Percentiles rank a stretch among this genome's conserved stretches.
These are phyloP conservation scores for Cryptococcus sp. DNA, from an alignment of 1,284 basidiomycete species.

Conservation along the genomic window DNA sequence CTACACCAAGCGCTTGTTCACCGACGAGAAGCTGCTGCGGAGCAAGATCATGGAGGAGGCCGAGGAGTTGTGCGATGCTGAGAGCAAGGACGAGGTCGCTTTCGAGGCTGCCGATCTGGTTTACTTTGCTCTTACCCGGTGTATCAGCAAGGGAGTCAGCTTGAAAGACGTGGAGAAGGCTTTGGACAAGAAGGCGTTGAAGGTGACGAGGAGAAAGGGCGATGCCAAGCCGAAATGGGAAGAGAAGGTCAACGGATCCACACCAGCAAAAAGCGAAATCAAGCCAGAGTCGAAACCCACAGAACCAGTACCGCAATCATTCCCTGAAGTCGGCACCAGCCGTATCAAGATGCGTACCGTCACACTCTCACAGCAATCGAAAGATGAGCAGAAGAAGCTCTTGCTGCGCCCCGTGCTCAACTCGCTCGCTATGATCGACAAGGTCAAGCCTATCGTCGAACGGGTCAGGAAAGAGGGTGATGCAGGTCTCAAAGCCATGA, in stretches of 20 bases:
- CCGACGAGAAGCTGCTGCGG: conserved; percentile 74
- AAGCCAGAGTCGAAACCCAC: conserved; percentile 45
- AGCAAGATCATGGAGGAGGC: conserved; percentile 99
- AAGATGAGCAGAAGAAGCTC: conserved; percentile 66
- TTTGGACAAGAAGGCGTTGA: conserved; percentile 82
- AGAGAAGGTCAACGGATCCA: conserved; percentile 44
- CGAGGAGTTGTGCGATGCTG: conserved; percentile 87
- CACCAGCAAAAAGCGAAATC: conserved; percentile 20
- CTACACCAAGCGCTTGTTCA: conserved; percentile 88
- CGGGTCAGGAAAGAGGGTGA: conserved; percentile 84
- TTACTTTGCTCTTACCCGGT: conserved; percentile 91
- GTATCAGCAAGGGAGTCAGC: conserved; percentile 78
- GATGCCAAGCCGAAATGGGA: conserved; percentile 90
- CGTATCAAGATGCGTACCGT: conserved; percentile 74
- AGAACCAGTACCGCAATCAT: conserved; percentile 45
- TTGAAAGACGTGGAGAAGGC: conserved; percentile 83
- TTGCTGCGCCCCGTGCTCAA: conserved; percentile 89
- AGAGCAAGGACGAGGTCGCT: conserved; percentile 79
- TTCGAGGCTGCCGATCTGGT: conserved; percentile 95
- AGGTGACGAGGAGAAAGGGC: conserved; percentile 83
- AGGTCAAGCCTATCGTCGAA: conserved; percentile 93
- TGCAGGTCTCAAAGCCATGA: conserved; percentile 80
- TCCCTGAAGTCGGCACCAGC: conserved; percentile 38
- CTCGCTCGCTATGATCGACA: conserved; percentile 90
- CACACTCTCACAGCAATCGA: conserved; percentile 61